These are phyloP conservation scores for Hypoxylon sp. DNA, from an alignment of 2,329 filamentous ascomycete species.

Conservation along the genomic window DNA sequence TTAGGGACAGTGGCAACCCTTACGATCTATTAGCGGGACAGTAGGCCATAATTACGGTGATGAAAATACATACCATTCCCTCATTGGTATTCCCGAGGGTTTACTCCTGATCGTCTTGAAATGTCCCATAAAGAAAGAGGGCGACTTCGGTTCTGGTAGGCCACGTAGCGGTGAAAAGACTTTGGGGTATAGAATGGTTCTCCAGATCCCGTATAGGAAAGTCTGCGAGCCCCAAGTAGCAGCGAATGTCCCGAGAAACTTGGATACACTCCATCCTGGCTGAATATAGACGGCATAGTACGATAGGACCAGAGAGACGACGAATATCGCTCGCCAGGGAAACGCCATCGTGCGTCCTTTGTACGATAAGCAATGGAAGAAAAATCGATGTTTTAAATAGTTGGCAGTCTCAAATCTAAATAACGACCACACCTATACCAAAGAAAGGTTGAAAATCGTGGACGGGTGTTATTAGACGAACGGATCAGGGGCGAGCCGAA, in stretches of 20 bases:
- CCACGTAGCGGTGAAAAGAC: conserved; percentile 59
- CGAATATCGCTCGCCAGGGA: conserved; percentile 44
- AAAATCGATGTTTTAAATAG: conserved; percentile 5
- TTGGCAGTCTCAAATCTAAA: neutral
- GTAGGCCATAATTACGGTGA: neutral
- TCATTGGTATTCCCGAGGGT: conserved; percentile 55
- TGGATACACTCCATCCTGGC: conserved; percentile 44
- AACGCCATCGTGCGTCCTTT: conserved; percentile 37
- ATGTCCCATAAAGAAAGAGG: conserved; percentile 60
- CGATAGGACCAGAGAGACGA: conserved; percentile 44
- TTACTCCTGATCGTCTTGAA: conserved; percentile 50
- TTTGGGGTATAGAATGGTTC: conserved; percentile 57
- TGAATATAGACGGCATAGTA: conserved; percentile 46
- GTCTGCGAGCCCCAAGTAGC: conserved; percentile 49
- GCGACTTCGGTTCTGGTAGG: conserved; percentile 55
- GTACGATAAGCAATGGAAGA: conserved; percentile 3
- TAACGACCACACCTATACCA: neutral
- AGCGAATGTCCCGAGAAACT: conserved; percentile 49
- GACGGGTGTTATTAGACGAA: conserved; percentile 6
- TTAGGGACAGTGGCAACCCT: conserved; percentile 71
- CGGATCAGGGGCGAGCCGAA: conserved; percentile 17
- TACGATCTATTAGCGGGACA: conserved; percentile 27
- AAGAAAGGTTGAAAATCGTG: neutral
- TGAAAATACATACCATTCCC: conserved; percentile 54
- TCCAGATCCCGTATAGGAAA: conserved; percentile 52